Percentiles rank a stretch among this genome's conserved stretches.
These are phyloP conservation scores for Diospyros kaki DNA, from an alignment of 148 eudicot species.

Conservation along the genomic window DNA sequence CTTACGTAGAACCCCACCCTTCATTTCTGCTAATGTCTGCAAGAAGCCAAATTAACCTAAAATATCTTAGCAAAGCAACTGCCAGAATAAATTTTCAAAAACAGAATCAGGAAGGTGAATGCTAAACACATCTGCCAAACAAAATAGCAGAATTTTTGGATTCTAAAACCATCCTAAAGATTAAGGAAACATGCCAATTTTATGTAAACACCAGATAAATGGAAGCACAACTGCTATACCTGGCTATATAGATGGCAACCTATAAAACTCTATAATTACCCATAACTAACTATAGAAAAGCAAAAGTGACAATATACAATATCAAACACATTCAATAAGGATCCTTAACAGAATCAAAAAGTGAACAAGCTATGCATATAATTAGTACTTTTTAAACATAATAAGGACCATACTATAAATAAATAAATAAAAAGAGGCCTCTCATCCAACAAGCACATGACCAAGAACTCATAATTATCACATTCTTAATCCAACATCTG, in stretches of 20 bases:
- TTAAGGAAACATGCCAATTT: too few relatives aligned
- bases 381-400: neutral
- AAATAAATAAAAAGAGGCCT: neutral
- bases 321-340: neutral
- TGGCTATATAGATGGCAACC: neutral
- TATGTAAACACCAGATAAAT: too few relatives aligned
- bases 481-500: too few relatives aligned
- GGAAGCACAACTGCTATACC: too few relatives aligned
- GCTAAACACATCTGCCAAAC: too few relatives aligned
- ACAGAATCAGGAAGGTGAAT: neutral
- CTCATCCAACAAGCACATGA: neutral
- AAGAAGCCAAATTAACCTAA: slow-evolving; percentile 1
- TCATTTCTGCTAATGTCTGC: slow-evolving; percentile 30
- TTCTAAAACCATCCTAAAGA: too few relatives aligned
- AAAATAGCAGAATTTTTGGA: too few relatives aligned
- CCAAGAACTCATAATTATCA: too few relatives aligned
- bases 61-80: neutral
- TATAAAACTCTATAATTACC: neutral
- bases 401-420: neutral
- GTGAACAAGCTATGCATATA: neutral
- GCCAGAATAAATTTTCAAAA: neutral
- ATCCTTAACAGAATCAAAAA: neutral
- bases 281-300: neutral
- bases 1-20: slow-evolving; percentile 21
- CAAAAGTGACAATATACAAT: neutral